Evolutionary conservation across 1,284 basidiomycete species (phyloP).

Genomic region (Mycena sp.): DNA sequence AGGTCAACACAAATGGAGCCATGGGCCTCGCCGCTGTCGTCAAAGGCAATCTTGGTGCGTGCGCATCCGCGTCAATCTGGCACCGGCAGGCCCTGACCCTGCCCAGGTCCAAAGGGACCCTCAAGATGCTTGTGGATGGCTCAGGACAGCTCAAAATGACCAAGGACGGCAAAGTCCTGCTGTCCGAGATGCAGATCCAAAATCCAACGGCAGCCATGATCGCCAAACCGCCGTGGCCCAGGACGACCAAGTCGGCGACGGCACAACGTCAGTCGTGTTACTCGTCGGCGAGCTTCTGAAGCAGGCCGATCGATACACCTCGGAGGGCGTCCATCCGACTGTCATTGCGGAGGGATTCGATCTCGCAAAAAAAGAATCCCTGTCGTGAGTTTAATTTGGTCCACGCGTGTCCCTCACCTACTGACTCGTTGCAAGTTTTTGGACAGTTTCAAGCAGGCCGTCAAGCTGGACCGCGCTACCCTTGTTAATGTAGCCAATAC

Average conservation of each 20-base stretch:
- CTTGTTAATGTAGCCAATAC: conserved; percentile 95
- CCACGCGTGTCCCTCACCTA: neutral
- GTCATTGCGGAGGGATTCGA: conserved; percentile 97
- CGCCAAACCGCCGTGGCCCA: conserved; percentile 97
- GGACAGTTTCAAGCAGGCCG: conserved; percentile 86
- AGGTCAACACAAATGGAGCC: conserved; percentile 93
- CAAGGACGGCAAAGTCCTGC: conserved; percentile 98
- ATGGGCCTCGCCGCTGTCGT: conserved; percentile 98
- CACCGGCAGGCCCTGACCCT: conserved; percentile 31
- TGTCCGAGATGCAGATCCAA: conserved; percentile 99
- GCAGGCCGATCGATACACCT: conserved; percentile 97
- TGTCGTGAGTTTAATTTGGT: conserved; percentile 67
- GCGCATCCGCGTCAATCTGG: conserved; percentile 30
- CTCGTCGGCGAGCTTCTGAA: conserved; percentile 97
- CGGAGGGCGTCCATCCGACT: conserved; percentile 98
- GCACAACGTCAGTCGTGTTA: conserved; percentile 97
- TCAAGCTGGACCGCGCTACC: conserved; percentile 86
- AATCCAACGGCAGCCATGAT: conserved; percentile 99
- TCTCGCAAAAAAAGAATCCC: conserved; percentile 94
- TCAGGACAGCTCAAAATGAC: conserved; percentile 99
- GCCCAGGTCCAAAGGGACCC: conserved; percentile 86
- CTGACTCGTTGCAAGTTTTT: conserved; percentile 74
- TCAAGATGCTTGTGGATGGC: conserved; percentile 99
- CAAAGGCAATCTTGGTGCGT: conserved; percentile 92
- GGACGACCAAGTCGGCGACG: conserved; percentile 99